phyloP scores from a whole-genome alignment of 2,329 filamentous ascomycete genomes.

The Periconia sp. region DNA sequence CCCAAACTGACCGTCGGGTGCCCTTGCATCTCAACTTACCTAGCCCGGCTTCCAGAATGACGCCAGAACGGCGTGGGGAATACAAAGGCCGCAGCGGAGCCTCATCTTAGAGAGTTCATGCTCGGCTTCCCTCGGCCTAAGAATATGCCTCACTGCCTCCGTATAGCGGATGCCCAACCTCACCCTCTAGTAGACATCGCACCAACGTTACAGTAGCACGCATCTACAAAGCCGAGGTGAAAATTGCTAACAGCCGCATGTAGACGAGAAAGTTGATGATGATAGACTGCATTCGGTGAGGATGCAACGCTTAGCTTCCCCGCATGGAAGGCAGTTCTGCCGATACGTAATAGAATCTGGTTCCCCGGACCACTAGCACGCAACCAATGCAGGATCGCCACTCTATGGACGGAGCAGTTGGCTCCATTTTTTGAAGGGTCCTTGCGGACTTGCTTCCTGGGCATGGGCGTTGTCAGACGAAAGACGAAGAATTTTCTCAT shows the following conservation, averaged over 20 bases:
- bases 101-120: slow-evolving; percentile 22
- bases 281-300: too few species aligned
- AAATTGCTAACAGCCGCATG: slow-evolving; percentile 3
- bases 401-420: neutral
- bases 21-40: slow-evolving; percentile 8
- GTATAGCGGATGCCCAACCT: too few species aligned
- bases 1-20: slow-evolving; percentile 1
- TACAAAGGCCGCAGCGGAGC: slow-evolving; percentile 12
- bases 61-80: slow-evolving; percentile 8
- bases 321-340: slow-evolving; percentile 10
- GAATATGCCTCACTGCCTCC: too few species aligned
- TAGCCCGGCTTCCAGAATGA: slow-evolving; percentile 18
- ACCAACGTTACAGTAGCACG: too few species aligned
- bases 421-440: neutral
- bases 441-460: too few species aligned
- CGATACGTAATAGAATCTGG: slow-evolving; percentile 31
- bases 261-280: too few species aligned
- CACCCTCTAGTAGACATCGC: too few species aligned
- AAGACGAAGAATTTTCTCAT: slow-evolving; percentile 3
- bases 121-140: slow-evolving; percentile 27
- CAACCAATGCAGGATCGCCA: neutral
- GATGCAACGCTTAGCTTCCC: slow-evolving; percentile 6
- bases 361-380: slow-evolving; percentile 17
- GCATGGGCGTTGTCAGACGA: neutral
- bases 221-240: too few species aligned